phyloP scores from a whole-genome alignment of 768 basidiomycete species.

The Kwoniella heveanensis region DNA sequence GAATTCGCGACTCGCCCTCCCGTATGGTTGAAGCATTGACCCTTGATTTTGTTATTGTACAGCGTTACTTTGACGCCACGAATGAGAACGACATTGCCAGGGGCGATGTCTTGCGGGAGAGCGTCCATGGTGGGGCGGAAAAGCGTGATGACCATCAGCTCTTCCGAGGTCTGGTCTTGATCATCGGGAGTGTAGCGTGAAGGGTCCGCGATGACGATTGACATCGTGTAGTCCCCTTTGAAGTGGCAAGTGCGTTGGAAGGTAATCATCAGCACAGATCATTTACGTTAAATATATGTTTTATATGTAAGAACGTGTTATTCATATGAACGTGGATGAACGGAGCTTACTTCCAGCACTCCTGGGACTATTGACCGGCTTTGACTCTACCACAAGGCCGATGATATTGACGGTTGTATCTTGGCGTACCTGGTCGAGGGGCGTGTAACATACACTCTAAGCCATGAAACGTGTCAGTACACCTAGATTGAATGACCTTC shows the following conservation, averaged over 20 bases:
- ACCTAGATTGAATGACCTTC: no score
- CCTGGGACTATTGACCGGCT: neutral
- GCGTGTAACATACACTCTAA: slow-evolving; percentile 9
- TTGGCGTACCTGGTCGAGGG: neutral
- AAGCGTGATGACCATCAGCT: slow-evolving; percentile 38
- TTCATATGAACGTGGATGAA: no score
- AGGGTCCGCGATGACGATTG: slow-evolving; percentile 37
- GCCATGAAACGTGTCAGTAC: neutral
- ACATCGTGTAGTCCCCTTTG: slow-evolving; percentile 27
- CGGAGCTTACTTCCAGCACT: neutral
- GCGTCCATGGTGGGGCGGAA: slow-evolving; percentile 22
- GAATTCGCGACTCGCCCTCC: slow-evolving; percentile 10
- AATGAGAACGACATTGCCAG: slow-evolving; percentile 31
- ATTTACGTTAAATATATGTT: no score
- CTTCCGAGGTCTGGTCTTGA: slow-evolving; percentile 4
- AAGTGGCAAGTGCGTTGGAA: neutral
- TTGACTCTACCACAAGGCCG: slow-evolving; percentile 9
- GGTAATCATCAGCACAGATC: slow-evolving; percentile 4
- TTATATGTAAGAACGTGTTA: no score
- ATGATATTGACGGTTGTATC: slow-evolving; percentile 5
- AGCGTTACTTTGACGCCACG: slow-evolving; percentile 27
- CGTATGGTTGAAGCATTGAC: slow-evolving; percentile 19
- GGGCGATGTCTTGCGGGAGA: slow-evolving; percentile 21
- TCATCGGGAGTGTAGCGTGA: slow-evolving; percentile 13
- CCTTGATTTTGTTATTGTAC: slow-evolving; percentile 40